Evolutionary conservation across 306 rosid species (phyloP), one percentile per base, ranked within the genome.

Genomic region (Prunus persica): DNA sequence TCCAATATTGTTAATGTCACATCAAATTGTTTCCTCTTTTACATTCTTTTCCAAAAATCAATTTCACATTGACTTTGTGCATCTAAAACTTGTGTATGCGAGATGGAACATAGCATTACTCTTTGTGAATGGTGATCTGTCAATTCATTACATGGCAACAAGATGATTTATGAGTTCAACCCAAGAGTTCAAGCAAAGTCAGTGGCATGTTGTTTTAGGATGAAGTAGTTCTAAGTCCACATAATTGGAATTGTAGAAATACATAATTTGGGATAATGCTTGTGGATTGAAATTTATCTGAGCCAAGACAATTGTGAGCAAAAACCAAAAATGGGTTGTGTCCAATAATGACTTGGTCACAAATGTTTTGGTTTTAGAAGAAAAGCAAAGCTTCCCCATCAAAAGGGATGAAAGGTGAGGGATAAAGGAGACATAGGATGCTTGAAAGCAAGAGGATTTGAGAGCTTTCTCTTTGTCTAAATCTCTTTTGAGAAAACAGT

Each of bases 381-480:
- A 78, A 62, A 63, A 49, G 73, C 67, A 72, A 55, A 69, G 64
- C 27, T 43, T 19, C 83, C 70, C 70, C 96, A 93, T 92, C 88
- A 87, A 96, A 96, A 96, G 99, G 83, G 86, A 83, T 89, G 99
- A 95, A 92, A 90, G 93, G 77, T 78, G 69, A 78, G 76, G 60
- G 66, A 77, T 76, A 89, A 92, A 89, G 89, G 87, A 54, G 87
- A 74, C 99, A 88, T 89, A 84, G 97, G 99, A 92, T 92, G 81
- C 99, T 88, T 79, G 84, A 89, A 87, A 89, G 85, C 75, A 85
- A 74, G 89, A 83, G 88, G 84, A 76, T 82, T 88, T 87, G 92
- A 85, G 94, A 91, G 93, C 81, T 86, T 86, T 86, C 92, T 77
- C 88, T 81, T 90, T 90, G 93, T 89, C 93, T 75, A 85, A 94